Evolutionary conservation across 78 protist genomes (phyloP).

Genomic region (Polysphondylium violaceum): DNA sequence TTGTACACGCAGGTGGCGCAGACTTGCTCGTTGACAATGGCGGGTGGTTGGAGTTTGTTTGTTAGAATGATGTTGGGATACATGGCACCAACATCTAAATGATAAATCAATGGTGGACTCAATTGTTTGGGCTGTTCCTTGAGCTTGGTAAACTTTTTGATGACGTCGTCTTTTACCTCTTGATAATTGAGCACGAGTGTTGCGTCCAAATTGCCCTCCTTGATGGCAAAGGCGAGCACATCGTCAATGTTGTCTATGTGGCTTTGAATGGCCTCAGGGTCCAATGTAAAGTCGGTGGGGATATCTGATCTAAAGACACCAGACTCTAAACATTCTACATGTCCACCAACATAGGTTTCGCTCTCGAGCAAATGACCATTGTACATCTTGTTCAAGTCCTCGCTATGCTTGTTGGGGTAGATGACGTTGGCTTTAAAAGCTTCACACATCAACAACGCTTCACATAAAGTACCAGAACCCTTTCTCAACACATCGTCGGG

Average conservation of each 20-base stretch:
- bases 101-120: slow-evolving; percentile 96
- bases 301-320: slow-evolving; percentile 97
- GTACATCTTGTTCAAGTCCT: slow-evolving; percentile 52
- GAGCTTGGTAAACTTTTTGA: slow-evolving; percentile 69
- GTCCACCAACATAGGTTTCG: slow-evolving; percentile 99
- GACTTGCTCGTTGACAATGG: slow-evolving; percentile 90
- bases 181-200: slow-evolving; percentile 82
- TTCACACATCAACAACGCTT: slow-evolving; percentile 94
- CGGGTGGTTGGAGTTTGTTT: slow-evolving; percentile 98
- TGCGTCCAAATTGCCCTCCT: slow-evolving; percentile 31
- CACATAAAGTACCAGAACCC: slow-evolving; percentile 99
- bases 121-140: slow-evolving; percentile 81
- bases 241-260: slow-evolving; percentile 82
- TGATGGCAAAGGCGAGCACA: slow-evolving; percentile 79
- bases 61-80: slow-evolving; percentile 99
- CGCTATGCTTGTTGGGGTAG: slow-evolving; percentile 96
- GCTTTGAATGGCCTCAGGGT: slow-evolving; percentile 48
- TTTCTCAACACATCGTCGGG: slow-evolving; percentile 98
- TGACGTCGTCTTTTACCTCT: slow-evolving; percentile 77
- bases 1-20: slow-evolving; percentile 97
- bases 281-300: slow-evolving; percentile 84
- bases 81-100: slow-evolving; percentile 99
- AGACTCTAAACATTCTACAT: slow-evolving; percentile 97
- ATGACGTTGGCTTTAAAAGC: slow-evolving; percentile 91
- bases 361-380: slow-evolving; percentile 95